A percentile compares a stretch with the other conserved stretches of the same genome.
These are phyloP conservation scores for Kwoniella sp. DNA, from an alignment of 768 basidiomycete species.

Conservation along the genomic window DNA sequence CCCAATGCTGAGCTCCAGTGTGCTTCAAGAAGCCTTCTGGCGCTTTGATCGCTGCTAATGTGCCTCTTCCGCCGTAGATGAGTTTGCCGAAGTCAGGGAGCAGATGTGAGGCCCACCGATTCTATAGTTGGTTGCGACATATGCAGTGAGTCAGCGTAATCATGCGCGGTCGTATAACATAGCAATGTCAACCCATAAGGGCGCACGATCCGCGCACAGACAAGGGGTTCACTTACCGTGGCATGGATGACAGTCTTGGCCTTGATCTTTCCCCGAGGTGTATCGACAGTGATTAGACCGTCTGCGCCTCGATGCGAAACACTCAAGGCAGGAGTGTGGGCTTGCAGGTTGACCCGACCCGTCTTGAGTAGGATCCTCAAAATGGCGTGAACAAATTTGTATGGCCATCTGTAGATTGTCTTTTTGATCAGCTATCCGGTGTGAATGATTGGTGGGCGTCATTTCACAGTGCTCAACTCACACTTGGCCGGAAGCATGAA, in stretches of 20 bases:
- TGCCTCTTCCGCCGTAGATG: conserved; percentile 29
- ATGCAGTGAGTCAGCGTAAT: background rate
- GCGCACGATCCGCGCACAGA: background rate
- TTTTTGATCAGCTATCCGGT: background rate
- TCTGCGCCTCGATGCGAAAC: conserved; percentile 19
- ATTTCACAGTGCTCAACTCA: conserved; percentile 12
- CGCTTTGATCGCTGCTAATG: conserved; percentile 30
- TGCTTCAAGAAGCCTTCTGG: conserved; percentile 22
- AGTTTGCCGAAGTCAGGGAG: conserved; percentile 23
- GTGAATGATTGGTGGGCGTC: background rate
- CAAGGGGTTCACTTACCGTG: conserved; percentile 13
- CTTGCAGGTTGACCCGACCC: conserved; percentile 27
- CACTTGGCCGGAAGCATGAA: conserved; percentile 29
- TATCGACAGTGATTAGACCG: conserved; percentile 28
- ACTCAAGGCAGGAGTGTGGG: conserved; percentile 22
- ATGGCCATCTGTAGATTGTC: conserved; percentile 25
- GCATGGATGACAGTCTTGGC: conserved; percentile 29
- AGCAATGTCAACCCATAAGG: background rate
- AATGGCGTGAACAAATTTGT: conserved; percentile 34
- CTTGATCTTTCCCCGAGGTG: conserved; percentile 21
- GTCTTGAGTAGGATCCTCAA: conserved; percentile 13
- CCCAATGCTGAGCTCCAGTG: conserved; percentile 34
- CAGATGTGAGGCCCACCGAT: conserved; percentile 32
- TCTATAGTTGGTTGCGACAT: conserved; percentile 6
- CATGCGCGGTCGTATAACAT: background rate